phyloP scores from a whole-genome alignment of 768 basidiomycete species.

The Lentinus tigrinus region DNA sequence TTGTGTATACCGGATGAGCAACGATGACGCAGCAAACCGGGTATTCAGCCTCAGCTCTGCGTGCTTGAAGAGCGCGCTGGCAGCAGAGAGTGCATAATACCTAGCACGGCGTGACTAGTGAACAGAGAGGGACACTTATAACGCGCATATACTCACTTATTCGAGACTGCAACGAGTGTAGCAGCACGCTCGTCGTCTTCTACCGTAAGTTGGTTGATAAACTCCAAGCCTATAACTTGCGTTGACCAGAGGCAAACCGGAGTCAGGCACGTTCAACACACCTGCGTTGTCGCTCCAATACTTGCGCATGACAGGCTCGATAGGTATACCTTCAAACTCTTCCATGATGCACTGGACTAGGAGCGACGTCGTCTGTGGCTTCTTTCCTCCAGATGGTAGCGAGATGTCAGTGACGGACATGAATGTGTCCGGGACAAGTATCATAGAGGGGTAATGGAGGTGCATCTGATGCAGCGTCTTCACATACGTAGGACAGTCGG shows the following conservation, averaged over 20 bases:
- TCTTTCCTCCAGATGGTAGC: slow-evolving; percentile 43
- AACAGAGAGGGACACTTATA: neutral
- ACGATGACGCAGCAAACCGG: slow-evolving; percentile 65
- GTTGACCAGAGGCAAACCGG: neutral
- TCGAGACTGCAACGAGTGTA: slow-evolving; percentile 72
- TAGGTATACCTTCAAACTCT: slow-evolving; percentile 64
- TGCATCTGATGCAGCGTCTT: slow-evolving; percentile 88
- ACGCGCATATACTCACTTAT: slow-evolving; percentile 60
- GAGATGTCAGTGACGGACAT: slow-evolving; percentile 56
- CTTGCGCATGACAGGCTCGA: slow-evolving; percentile 72
- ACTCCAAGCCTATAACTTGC: slow-evolving; percentile 61
- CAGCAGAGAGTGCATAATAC: slow-evolving; percentile 86
- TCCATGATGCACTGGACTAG: slow-evolving; percentile 72
- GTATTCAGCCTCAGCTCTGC: slow-evolving; percentile 68
- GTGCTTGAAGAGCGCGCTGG: slow-evolving; percentile 85
- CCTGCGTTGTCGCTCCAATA: slow-evolving; percentile 88
- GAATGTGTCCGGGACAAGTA: slow-evolving; percentile 85
- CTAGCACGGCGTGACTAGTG: slow-evolving; percentile 37
- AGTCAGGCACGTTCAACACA: slow-evolving; percentile 25
- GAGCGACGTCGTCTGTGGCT: slow-evolving; percentile 49
- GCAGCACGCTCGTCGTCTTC: slow-evolving; percentile 82
- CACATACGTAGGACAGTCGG: slow-evolving; percentile 86
- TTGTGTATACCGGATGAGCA: slow-evolving; percentile 73
- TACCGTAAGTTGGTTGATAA: slow-evolving; percentile 72
- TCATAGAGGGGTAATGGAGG: slow-evolving; percentile 63